phyloP scores from a whole-genome alignment of 2,329 filamentous ascomycete genomes.

The Colletotrichum scovillei region DNA sequence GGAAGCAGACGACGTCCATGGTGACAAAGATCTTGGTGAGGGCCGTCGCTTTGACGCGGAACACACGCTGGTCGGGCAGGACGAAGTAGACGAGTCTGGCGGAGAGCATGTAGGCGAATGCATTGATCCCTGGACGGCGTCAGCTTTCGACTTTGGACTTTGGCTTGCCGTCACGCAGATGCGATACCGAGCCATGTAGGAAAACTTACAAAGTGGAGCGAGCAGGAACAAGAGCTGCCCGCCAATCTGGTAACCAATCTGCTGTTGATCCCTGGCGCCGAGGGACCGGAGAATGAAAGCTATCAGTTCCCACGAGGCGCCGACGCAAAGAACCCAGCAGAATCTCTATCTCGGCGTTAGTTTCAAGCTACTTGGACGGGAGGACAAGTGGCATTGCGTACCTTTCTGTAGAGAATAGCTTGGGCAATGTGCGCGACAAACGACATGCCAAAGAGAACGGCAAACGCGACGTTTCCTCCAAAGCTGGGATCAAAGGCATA shows the following conservation, averaged over 20 bases:
- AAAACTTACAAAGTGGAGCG: constrained; percentile 51
- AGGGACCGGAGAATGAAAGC: constrained; percentile 51
- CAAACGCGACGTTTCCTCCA: constrained; percentile 46
- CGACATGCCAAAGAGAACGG: constrained; percentile 44
- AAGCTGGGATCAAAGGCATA: constrained; percentile 48
- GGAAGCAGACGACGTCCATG: constrained; percentile 59
- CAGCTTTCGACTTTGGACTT: background rate
- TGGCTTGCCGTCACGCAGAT: background rate
- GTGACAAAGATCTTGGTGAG: constrained; percentile 60
- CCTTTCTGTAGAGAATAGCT: constrained; percentile 46
- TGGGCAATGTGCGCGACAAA: constrained; percentile 43
- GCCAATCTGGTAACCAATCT: constrained; percentile 43
- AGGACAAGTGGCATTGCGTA: background rate
- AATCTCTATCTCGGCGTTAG: constrained; percentile 38
- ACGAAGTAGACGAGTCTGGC: constrained; percentile 52
- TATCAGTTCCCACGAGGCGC: constrained; percentile 49
- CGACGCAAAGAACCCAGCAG: constrained; percentile 55
- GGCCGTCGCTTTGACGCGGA: constrained; percentile 47
- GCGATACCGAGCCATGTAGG: no score
- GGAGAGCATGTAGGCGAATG: constrained; percentile 57
- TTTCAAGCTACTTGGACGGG: fast-evolving
- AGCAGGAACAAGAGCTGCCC: constrained; percentile 53
- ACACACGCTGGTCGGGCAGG: constrained; percentile 50
- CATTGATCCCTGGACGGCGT: constrained; percentile 50
- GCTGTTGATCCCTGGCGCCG: constrained; percentile 52